These are phyloP conservation scores for Amanita subjunquillea DNA, from an alignment of 768 basidiomycete genomes.

Conservation along the genomic window DNA sequence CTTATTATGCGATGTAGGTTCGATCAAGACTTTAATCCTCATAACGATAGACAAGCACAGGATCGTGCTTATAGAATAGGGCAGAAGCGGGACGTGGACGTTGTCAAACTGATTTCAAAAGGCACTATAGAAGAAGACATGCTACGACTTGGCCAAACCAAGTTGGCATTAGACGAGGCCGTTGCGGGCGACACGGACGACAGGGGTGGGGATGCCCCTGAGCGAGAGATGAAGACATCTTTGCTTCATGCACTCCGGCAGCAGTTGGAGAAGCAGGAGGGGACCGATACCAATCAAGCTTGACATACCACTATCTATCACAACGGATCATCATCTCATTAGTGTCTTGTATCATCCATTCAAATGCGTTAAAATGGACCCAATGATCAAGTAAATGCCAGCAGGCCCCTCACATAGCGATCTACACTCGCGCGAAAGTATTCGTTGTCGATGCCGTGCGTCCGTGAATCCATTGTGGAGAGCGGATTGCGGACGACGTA, in stretches of 20 bases:
- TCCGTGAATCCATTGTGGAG: slow-evolving; percentile 70
- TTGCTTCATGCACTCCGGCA: slow-evolving; percentile 77
- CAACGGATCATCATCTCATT: slow-evolving; percentile 6
- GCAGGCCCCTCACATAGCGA: slow-evolving; percentile 55
- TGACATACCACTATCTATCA: slow-evolving; percentile 5
- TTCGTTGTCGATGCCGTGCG: slow-evolving; percentile 87
- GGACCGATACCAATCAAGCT: slow-evolving; percentile 2
- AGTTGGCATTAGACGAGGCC: slow-evolving; percentile 86
- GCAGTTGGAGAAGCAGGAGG: slow-evolving; percentile 61
- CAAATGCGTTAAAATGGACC: too few relatives aligned
- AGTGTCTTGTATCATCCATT: not conserved
- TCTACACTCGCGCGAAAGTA: slow-evolving; percentile 78
- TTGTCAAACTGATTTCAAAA: slow-evolving; percentile 86
- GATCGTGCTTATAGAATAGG: slow-evolving; percentile 97
- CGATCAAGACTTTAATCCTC: slow-evolving; percentile 97
- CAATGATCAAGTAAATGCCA: slow-evolving; percentile 25
- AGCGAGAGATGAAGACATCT: slow-evolving; percentile 78
- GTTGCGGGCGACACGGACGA: slow-evolving; percentile 75
- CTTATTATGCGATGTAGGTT: slow-evolving; percentile 39
- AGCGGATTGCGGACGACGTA: slow-evolving; percentile 92
- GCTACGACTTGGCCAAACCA: slow-evolving; percentile 79
- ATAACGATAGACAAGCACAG: slow-evolving; percentile 96
- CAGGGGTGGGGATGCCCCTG: slow-evolving; percentile 47
- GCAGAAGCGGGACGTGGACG: slow-evolving; percentile 88
- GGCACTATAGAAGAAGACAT: slow-evolving; percentile 97